Conservation (phyloP, 2,329 filamentous ascomycete genomes). For the Paecilomyces sp. region DNA sequence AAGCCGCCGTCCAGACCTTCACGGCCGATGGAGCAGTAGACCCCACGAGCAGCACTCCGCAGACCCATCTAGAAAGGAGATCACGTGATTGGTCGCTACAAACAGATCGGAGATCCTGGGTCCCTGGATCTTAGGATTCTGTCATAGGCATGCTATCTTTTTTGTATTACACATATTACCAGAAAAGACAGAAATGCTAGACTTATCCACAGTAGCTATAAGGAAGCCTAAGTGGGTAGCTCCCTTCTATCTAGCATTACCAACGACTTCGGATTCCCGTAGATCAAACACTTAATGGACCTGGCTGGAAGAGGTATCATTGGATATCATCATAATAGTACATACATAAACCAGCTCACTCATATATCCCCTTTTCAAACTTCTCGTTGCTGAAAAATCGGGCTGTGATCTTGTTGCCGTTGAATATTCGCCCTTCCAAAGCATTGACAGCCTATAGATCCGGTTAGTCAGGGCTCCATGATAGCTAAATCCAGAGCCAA, state of each 20-base stretch:
- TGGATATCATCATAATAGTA: background rate
- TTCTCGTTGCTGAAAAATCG: conserved; percentile 74
- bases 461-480: conserved; percentile 9
- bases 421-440: conserved; percentile 79
- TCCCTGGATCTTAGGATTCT: no score
- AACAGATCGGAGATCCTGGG: no score
- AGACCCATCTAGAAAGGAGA: background rate
- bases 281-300: background rate
- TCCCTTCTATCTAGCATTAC: no score
- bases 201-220: no score
- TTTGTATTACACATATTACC: no score
- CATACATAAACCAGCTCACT: conserved; percentile 10
- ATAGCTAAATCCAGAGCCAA: background rate
- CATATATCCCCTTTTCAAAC: conserved; percentile 64
- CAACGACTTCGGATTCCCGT: background rate
- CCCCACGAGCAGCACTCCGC: background rate
- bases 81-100: background rate
- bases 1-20: background rate
- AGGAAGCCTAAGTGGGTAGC: no score
- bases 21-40: background rate
- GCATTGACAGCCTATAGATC: conserved; percentile 71
- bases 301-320: background rate
- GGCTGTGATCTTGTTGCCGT: conserved; percentile 75
- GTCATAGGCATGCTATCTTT: no score
- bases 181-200: no score